Evolutionary conservation across 331 rosid species (phyloP), one percentile per base, ranked within the genome.

Genomic region (Telfairia occidentalis): DNA sequence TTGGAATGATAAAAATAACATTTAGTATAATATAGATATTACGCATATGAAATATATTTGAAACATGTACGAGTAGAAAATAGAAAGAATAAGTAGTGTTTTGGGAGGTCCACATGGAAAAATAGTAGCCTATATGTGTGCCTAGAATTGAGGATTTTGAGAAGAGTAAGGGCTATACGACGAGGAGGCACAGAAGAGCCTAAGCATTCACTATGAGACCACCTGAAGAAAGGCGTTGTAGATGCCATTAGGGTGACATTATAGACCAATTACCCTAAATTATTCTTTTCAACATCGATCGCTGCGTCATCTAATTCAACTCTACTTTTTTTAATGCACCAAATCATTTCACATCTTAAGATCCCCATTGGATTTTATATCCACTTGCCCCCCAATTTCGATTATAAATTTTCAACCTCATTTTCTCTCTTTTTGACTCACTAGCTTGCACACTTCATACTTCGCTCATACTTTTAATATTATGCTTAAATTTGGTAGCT

Each of bases 241-340:
- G 75, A 71, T 71, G 59, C 58, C 50, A 71, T 71, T 43, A 71
- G 75, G 75, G 59, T 71, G 58, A 71, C 58, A 71, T 46, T 46
- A 71, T 46, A 69, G 75, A 28, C 57, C 38, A 70, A 70, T 70
- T 70, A 29, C 57, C 75, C 49, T 23, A 24, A 71, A 45, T 45
- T 48, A 71, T 65, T 21, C 0, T 28, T 43, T 28, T 34, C 7
- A 42, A 5, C 42, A 48, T 37, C 7, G 15, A 45, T 46, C 16
- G 19, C 0, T 29, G 59, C 35, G 71, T 35, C 30, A 8, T 46
- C 24, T 42, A 71, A 43, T 46, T 71, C 49, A 23, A 71, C 1
- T 8, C 19, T 45, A 16, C 26, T 9, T 28, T 18, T 38, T 66
- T 12, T 38, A 28, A 19, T 21, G 18, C 50, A 24, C 52, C 34